These are phyloP conservation scores for Solanum ossicruentum DNA, from an alignment of 257 asterid genomes.

Conservation along the genomic window DNA sequence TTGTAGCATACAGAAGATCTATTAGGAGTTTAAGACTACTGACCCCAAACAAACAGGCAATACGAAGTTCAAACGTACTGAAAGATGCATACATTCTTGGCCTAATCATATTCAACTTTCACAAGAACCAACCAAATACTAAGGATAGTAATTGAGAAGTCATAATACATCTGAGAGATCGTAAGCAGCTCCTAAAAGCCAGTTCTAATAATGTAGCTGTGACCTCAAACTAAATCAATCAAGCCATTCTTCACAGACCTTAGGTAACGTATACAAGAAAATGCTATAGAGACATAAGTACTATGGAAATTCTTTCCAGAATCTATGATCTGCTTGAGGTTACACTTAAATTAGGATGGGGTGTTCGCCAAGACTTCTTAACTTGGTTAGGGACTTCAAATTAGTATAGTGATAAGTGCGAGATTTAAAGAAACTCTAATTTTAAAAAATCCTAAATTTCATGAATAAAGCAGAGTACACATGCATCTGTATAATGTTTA, in stretches of 20 bases:
- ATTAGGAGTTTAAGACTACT: not conserved
- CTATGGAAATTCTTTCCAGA: not conserved
- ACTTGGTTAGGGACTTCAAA: not conserved
- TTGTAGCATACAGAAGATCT: not conserved
- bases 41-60: not conserved
- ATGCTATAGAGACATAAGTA: not conserved
- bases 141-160: not conserved
- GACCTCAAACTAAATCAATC: not conserved
- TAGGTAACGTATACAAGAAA: not conserved
- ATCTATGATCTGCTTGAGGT: not conserved
- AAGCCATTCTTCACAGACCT: not conserved
- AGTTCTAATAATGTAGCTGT: not conserved
- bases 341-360: not conserved
- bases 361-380: not conserved
- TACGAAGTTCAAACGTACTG: not conserved
- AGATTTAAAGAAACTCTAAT: not conserved
- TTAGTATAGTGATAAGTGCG: not conserved
- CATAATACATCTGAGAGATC: not conserved
- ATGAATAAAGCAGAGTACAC: not conserved
- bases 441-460: not conserved
- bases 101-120: not conserved
- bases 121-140: not conserved
- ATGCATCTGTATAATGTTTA: not conserved
- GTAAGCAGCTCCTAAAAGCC: not conserved
- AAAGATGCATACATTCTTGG: not conserved